Evolutionary conservation across 2,329 filamentous ascomycete species (phyloP).

Genomic region (Aureobasidium sp.): DNA sequence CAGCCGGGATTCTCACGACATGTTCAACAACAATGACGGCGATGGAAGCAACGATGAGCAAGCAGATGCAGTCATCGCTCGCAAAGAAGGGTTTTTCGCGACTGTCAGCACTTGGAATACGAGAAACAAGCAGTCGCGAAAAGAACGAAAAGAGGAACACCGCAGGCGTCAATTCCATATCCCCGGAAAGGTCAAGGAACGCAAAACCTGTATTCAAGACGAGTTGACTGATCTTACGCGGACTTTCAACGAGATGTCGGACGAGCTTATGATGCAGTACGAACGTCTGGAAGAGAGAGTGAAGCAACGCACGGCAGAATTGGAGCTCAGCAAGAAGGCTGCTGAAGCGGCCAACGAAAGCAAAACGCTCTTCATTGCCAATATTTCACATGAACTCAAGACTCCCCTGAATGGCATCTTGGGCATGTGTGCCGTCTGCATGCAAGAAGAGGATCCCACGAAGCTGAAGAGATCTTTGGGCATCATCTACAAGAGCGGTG

Average conservation of each 20-base stretch:
- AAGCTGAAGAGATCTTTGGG: conserved; percentile 76
- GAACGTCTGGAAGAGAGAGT: conserved; percentile 77
- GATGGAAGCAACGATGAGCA: conserved; percentile 39
- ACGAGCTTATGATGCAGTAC: conserved; percentile 82
- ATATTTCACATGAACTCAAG: conserved; percentile 80
- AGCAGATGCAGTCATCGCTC: conserved; percentile 31
- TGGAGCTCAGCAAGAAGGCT: conserved; percentile 83
- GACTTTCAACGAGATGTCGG: conserved; percentile 91
- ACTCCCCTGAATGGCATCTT: conserved; percentile 93
- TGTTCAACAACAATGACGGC: conserved; percentile 23
- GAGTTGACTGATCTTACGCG: conserved; percentile 74
- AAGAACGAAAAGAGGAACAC: conserved; percentile 32
- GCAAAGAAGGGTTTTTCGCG: conserved; percentile 38
- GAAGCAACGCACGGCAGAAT: conserved; percentile 68
- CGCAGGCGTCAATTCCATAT: conserved; percentile 64
- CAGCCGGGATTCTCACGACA: conserved; percentile 28
- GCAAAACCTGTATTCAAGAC: conserved; percentile 69
- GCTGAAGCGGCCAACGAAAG: conserved; percentile 93
- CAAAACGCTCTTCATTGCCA: conserved; percentile 96
- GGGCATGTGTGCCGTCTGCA: conserved; percentile 86
- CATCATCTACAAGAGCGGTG: conserved; percentile 81
- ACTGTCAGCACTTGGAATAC: conserved; percentile 26
- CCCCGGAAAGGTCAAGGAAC: conserved; percentile 69
- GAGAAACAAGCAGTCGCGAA: conserved; percentile 24
- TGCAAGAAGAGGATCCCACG: conserved; percentile 75